Evolutionary conservation across 108 stramenopile genomes (phyloP), one percentile per base, ranked within the genome.

Genomic region (Fragilariopsis cylindrus): DNA sequence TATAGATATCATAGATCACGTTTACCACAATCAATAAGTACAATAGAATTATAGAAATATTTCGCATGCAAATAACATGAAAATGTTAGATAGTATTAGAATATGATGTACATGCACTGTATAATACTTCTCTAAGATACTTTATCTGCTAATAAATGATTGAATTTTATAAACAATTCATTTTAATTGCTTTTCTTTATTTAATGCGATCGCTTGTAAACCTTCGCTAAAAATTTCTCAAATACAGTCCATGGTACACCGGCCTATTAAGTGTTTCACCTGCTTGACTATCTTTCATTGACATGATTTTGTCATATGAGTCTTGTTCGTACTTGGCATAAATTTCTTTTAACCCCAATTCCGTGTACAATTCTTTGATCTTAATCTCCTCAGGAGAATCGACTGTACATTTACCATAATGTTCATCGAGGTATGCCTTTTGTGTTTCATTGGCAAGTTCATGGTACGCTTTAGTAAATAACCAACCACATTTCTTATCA

Each of bases 401-500:
- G 8, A 81, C 82, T 60, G 90, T 85, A 77, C 88, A 65, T 80
- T 90, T 80, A 57, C 90, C 92, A 84, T 96, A 96, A 88, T 95
- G 79, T 74, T 78, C 13, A 48, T 82, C 71, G 46, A 82, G 72
- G 48, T 70, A 70, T 13, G 52, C 57, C 44, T 64, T 68, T 72
- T 82, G 77, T 46, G 69, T 69, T 11, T 46, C 48, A 18, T 50
- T 45, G 68, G 72, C 71, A 41, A 78, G 54, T 46, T 76, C 58
- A 65, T 81, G 72, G 57, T 69, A 78, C 16, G 81, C 81, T 58
- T 81, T 70, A 71, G 70, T 71, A 50, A 81, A 72, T 11, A 82
- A 48, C 99, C 99, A 99, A 18, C 91, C 93, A 82, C 99, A 99
- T 84, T 99, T 99, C 60, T 95, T 97, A 81, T 99, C 99, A 79